These are phyloP conservation scores for Suillus lakei DNA, from an alignment of 768 basidiomycete species.

Conservation along the genomic window DNA sequence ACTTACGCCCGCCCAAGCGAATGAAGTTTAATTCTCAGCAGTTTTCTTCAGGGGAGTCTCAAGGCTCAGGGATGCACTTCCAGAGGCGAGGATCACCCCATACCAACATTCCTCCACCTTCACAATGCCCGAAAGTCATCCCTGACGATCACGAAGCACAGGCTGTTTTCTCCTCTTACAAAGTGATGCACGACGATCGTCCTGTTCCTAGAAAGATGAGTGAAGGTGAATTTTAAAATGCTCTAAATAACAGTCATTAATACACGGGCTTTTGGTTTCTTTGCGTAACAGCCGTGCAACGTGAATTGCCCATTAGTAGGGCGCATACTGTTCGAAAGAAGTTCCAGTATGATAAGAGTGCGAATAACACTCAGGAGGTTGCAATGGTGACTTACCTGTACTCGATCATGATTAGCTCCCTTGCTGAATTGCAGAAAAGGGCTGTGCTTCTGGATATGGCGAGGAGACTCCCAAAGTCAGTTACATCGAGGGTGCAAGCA, in stretches of 20 bases:
- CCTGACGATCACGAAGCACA: conserved; percentile 13
- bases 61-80: not conserved
- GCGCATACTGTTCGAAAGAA: not conserved
- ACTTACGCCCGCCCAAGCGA: not conserved
- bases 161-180: not conserved
- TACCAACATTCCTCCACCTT: conserved; percentile 15
- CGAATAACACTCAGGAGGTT: not conserved
- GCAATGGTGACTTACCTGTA: not conserved
- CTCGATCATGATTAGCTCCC: not conserved
- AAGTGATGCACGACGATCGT: not conserved
- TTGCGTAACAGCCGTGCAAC: not conserved
- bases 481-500: not conserved
- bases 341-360: not conserved
- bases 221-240: not conserved
- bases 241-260: not conserved
- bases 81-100: not conserved
- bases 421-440: not conserved
- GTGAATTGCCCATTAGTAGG: not conserved
- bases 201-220: not conserved
- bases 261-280: not conserved
- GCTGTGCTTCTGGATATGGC: not conserved
- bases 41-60: not conserved
- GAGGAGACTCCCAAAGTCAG: not conserved
- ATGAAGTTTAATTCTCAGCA: not conserved
- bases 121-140: conserved; percentile 18